phyloP scores from a whole-genome alignment of 257 asterid species.

The Agastache rugosa region DNA sequence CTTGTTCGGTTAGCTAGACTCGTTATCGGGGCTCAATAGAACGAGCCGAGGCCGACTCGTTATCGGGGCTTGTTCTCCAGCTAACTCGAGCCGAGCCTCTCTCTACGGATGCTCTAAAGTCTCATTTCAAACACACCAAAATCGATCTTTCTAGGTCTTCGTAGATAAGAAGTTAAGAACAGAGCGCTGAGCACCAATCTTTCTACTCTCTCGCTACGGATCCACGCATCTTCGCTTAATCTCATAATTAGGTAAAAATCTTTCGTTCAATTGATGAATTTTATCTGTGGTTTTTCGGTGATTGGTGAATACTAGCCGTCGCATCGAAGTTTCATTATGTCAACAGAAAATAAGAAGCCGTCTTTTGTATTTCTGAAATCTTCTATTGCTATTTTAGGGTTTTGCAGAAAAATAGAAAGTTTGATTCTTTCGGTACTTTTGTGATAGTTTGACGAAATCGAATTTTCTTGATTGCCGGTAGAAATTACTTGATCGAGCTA shows the following conservation, averaged over 20 bases:
- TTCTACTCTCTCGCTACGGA: neutral
- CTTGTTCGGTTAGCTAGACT: too few species aligned
- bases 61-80: too few species aligned
- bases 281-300: neutral
- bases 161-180: too few species aligned
- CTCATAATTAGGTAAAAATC: neutral
- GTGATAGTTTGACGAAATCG: neutral
- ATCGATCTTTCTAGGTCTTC: conserved; percentile 31
- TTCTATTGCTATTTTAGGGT: neutral
- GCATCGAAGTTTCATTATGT: neutral
- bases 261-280: neutral
- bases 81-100: too few species aligned
- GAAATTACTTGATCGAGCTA: neutral
- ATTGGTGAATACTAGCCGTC: neutral
- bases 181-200: neutral
- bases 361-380: neutral
- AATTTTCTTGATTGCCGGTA: neutral
- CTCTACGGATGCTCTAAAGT: too few species aligned
- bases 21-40: too few species aligned
- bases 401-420: neutral
- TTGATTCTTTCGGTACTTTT: neutral
- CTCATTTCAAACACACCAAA: neutral
- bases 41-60: too few species aligned
- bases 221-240: neutral
- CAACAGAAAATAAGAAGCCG: neutral